Evolutionary conservation across 2,329 filamentous ascomycete species (phyloP).

Genomic region (Fusarium paranaense): DNA sequence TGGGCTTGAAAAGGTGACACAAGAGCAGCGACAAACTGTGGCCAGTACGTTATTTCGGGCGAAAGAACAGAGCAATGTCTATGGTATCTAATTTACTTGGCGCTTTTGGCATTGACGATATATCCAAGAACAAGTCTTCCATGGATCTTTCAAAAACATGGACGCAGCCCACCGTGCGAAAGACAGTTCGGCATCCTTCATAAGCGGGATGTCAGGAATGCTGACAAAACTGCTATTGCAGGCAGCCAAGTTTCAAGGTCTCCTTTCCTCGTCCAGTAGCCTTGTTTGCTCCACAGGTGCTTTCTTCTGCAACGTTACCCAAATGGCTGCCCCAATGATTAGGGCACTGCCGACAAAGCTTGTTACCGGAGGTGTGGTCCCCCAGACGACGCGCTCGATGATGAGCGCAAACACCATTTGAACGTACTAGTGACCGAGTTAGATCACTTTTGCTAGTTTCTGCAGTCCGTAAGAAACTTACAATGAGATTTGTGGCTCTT

Average conservation of each 20-base stretch:
- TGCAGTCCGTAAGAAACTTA: background rate
- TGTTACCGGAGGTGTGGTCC: conserved; percentile 52
- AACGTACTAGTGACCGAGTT: conserved; percentile 40
- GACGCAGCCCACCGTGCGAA: background rate
- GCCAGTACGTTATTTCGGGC: background rate
- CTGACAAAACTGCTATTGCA: background rate
- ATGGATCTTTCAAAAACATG: background rate
- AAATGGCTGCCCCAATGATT: conserved; percentile 56
- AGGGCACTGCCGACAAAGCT: conserved; percentile 54
- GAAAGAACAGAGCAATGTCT: background rate
- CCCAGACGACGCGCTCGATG: conserved; percentile 57
- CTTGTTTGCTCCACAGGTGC: conserved; percentile 40
- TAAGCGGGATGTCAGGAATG: background rate
- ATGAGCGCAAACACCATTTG: conserved; percentile 52
- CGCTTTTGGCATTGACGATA: background rate
- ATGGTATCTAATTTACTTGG: background rate
- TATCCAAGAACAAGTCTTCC: background rate
- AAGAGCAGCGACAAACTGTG: background rate
- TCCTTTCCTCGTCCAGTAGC: conserved; percentile 51
- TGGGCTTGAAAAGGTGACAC: background rate
- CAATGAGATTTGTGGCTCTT: conserved; percentile 48
- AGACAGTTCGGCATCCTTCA: background rate
- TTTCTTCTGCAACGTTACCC: conserved; percentile 57
- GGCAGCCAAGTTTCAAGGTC: conserved; percentile 36
- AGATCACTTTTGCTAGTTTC: conserved; percentile 28